Base-by-base conservation (phyloP, 2,329 filamentous ascomycete species). In the Thelonectria rubi region DNA sequence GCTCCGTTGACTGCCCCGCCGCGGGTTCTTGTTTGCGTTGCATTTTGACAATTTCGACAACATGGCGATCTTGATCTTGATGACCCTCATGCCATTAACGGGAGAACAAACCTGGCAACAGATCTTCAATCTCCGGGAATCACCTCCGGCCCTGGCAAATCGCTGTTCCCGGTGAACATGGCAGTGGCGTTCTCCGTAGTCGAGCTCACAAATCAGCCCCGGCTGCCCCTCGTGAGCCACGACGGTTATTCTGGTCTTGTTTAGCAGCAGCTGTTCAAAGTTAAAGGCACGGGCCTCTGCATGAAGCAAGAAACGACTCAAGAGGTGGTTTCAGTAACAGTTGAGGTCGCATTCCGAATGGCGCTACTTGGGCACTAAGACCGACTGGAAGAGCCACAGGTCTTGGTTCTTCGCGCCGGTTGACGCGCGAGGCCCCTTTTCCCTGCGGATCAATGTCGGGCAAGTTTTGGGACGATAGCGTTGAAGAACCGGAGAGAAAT, bases 291-390 rank as follows among this genome's bases (percentile, higher is more conserved):
- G 24, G 20, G 15, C 32, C 45, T 30, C 42, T 11, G 10, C 26
- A 37, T 15, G 9, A 15, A 37, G 2, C 30, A 24, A 37, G 18
- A 26, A 37, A 30, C 52, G 7, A 18, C 42, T 45, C 42, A 45
- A 12, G 39, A 32, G 45, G 24, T 43, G 43, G 54, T 57, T 56
- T 57, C 46, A 57, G 45, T 7, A 21, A 50, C n/a, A 57, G 46
- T 43, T 32, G 37, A 32, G 40, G 45, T 53, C 32, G 24, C 55
- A 34, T 55, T 42, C 37, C 20, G 45, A 37, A 32, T 26, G 59
- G 40, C 56, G 24, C 42, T 50, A 40, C 40, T 42, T 15, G 46
- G 20, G 26, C 55, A 34, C 49, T 50, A 59, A 47, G 21, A 32
- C 42, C 34, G n/a, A 21, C 21, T 21, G 46, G 50, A 21, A 39